These are phyloP conservation scores for Epicoccum nigrum DNA, from an alignment of 2,329 filamentous ascomycete species.

Conservation along the genomic window DNA sequence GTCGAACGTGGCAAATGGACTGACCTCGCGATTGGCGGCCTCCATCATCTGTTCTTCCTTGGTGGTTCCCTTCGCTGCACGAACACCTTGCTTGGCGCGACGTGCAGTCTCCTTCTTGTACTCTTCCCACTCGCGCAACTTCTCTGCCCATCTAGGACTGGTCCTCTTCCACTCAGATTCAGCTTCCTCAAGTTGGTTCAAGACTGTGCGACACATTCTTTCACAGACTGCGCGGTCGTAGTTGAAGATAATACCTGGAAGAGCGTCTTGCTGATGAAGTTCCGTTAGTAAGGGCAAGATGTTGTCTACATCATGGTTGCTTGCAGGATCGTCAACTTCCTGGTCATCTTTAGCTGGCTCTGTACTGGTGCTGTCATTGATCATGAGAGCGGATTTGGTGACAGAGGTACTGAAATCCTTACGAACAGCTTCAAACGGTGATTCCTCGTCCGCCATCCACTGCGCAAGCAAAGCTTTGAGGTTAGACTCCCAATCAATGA, in stretches of 20 bases:
- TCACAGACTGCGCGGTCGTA: conserved; percentile 74
- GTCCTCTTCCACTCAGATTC: conserved; percentile 64
- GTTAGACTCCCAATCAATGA: conserved; percentile 67
- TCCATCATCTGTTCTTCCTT: conserved; percentile 66
- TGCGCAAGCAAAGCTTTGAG: conserved; percentile 64
- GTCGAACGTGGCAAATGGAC: conserved; percentile 68
- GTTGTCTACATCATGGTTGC: conserved; percentile 44
- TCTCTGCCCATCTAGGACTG: conserved; percentile 65
- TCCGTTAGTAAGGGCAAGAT: conserved; percentile 65
- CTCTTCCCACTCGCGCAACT: conserved; percentile 63
- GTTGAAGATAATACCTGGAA: conserved; percentile 79
- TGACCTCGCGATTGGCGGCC: conserved; percentile 60
- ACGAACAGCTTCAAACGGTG: conserved; percentile 60
- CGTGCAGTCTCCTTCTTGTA: conserved; percentile 59
- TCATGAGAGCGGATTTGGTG: conserved; percentile 12
- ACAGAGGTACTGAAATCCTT: conserved; percentile 48
- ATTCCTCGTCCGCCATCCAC: conserved; percentile 65
- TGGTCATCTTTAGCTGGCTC: conserved; percentile 18
- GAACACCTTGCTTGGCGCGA: conserved; percentile 53
- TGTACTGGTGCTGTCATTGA: conserved; percentile 6
- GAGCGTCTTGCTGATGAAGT: conserved; percentile 66
- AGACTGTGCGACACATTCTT: conserved; percentile 58
- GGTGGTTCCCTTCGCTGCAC: conserved; percentile 54
- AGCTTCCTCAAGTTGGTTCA: conserved; percentile 59
- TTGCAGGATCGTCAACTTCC: conserved; percentile 33